These are phyloP conservation scores for Leishmania braziliensis DNA, from an alignment of 208 protist species.

Conservation along the genomic window DNA sequence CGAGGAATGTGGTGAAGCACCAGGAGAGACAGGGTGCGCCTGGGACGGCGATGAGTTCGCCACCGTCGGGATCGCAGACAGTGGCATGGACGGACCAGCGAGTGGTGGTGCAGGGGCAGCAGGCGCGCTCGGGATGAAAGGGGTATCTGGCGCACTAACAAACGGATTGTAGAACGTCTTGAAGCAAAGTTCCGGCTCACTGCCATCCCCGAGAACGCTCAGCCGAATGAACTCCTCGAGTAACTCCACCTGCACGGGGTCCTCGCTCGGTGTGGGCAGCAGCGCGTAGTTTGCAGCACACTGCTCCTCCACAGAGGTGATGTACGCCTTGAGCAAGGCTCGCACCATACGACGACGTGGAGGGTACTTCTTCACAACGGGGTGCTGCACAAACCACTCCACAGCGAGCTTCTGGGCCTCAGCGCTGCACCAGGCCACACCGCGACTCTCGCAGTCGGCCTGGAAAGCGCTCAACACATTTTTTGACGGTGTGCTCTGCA, in stretches of 20 bases:
- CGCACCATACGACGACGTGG: constrained; percentile 57
- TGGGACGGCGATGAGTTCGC: constrained; percentile 9
- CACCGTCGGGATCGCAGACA: not conserved
- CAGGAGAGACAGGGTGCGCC: not conserved
- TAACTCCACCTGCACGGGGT: constrained; percentile 49
- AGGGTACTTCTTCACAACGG: constrained; percentile 52
- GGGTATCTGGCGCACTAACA: constrained; percentile 10
- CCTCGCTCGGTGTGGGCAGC: constrained; percentile 26
- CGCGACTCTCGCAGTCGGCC: constrained; percentile 51
- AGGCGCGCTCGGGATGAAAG: constrained; percentile 1
- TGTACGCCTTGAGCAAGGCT: constrained; percentile 66
- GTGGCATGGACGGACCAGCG: constrained; percentile 1
- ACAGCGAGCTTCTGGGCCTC: constrained; percentile 58
- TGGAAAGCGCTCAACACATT: constrained; percentile 68
- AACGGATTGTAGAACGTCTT: constrained; percentile 71
- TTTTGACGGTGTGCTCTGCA: constrained; percentile 66
- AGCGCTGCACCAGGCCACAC: constrained; percentile 53
- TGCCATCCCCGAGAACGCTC: constrained; percentile 19
- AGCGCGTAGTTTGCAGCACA: constrained; percentile 6
- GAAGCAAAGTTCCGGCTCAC: constrained; percentile 52
- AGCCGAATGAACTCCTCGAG: constrained; percentile 69
- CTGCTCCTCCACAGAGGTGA: constrained; percentile 60
- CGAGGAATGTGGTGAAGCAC: not conserved
- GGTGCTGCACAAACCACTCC: constrained; percentile 59
- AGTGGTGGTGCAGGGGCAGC: constrained; percentile 1